Evolutionary conservation across 2,329 filamentous ascomycete genomes (phyloP), one percentile per base, ranked within the genome.

Genomic region (Ascochyta viciae-villosae): DNA sequence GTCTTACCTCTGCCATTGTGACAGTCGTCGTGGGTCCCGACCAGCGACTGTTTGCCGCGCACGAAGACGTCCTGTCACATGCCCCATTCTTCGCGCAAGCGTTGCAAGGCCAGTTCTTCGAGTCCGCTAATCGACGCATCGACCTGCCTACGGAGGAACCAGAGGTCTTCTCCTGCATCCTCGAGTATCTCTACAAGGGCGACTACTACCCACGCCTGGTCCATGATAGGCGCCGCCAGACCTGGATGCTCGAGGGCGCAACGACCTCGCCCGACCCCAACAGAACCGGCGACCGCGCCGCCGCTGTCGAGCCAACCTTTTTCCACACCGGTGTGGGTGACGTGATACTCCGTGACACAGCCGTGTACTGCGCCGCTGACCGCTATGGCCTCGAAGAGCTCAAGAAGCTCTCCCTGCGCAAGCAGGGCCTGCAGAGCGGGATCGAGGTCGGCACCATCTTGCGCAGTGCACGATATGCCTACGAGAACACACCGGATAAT

Each of bases 161-260:
- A 67, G 92, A 96, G 82, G 86, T 96, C 77, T 91, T 97, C 79
- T 96, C 92, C 76, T 93, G 90, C 72, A 83, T 97, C 71, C 91
- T 97, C 81, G 93, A 97, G 82, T 97, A 93, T 77, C 87, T 97
- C 66, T 97, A 97, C 88, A 96, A 96, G 83, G 92, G 91, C 66
- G 92, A 96, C 84, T 96, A 96, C 81, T 95, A 90, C 78, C 93
- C 93, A 53, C 90, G 92, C 77, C 84, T 97, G 80, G 74, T 96
- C 67, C 91, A 92, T 78, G 90, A 91, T 85, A 92, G 90, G 84
- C 88, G 88, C 77, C 89, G 87, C 74, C 89, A 91, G 82, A 89
- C 89, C 81, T 96, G 91, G 90, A 87, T 91, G 76, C 90, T 96
- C 80, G 92, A 96, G 85, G 89, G 90, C 76, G 79, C 79, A 67